Conservation (phyloP, 139 green algal species). For the Nannochloris sp. region DNA sequence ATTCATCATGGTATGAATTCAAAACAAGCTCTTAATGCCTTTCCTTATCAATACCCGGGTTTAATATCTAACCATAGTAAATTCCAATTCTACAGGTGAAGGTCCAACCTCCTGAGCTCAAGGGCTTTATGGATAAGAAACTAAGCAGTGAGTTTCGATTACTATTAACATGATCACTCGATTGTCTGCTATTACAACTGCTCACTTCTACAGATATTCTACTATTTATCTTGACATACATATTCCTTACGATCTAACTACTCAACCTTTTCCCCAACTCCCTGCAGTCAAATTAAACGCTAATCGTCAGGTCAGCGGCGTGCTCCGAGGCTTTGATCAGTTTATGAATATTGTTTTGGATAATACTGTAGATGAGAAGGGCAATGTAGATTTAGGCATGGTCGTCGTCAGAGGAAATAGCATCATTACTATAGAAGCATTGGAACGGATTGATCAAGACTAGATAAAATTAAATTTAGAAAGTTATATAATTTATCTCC, state of each 20-base stretch:
- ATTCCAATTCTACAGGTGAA: conserved; percentile 42
- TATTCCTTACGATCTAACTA: neutral
- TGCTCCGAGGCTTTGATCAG: conserved; percentile 95
- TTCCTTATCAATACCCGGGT: too few relatives aligned
- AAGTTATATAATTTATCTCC: too few relatives aligned
- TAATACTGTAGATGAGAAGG: conserved; percentile 82
- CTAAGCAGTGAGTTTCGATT: conserved; percentile 43
- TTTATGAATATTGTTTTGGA: conserved; percentile 99
- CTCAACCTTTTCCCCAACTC: neutral
- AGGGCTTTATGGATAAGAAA: conserved; percentile 92
- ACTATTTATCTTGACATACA: too few relatives aligned
- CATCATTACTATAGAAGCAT: conserved; percentile 88
- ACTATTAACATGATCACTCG: neutral
- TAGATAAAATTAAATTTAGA: too few relatives aligned
- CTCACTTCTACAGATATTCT: neutral
- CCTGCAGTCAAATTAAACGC: conserved; percentile 82
- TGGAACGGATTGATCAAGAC: conserved; percentile 59
- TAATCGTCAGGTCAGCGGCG: conserved; percentile 88
- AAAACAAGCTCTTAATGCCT: too few relatives aligned
- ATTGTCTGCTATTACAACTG: neutral
- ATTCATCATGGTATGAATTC: too few relatives aligned
- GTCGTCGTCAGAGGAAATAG: conserved; percentile 94
- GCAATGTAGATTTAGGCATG: conserved; percentile 93
- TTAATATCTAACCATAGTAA: neutral
- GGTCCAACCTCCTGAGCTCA: conserved; percentile 83